These are phyloP conservation scores for Penicillium sp. DNA, from an alignment of 2,329 filamentous ascomycete genomes.

Conservation along the genomic window DNA sequence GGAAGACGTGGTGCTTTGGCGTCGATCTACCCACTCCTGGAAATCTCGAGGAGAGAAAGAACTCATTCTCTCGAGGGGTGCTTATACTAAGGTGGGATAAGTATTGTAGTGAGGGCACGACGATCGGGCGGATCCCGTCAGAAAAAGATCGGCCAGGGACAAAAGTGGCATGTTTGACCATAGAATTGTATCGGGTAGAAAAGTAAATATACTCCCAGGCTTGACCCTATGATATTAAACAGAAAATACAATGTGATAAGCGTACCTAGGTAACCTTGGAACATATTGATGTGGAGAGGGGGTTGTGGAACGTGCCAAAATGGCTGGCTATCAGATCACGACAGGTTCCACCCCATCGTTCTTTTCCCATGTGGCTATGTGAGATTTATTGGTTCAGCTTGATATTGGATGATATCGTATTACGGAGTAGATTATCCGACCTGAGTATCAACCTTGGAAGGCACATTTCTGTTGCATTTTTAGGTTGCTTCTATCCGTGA, in stretches of 20 bases:
- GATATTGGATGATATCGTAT: neutral
- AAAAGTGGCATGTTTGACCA: slow-evolving; percentile 1
- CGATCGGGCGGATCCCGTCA: slow-evolving; percentile 5
- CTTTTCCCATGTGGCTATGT: slow-evolving; percentile 21
- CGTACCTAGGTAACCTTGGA: neutral
- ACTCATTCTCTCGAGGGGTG: slow-evolving; percentile 16
- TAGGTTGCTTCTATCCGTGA: neutral
- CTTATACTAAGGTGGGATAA: slow-evolving; percentile 1
- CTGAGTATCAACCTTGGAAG: too few species aligned
- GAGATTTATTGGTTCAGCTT: neutral
- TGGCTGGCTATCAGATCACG: slow-evolving; percentile 22
- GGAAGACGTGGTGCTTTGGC: slow-evolving; percentile 28
- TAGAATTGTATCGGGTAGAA: neutral
- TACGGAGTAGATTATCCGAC: neutral
- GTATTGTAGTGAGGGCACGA: neutral
- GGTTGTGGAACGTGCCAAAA: slow-evolving; percentile 21
- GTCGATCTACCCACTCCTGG: slow-evolving; percentile 32
- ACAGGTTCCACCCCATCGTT: slow-evolving; percentile 10
- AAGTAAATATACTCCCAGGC: neutral
- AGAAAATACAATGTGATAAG: slow-evolving; percentile 11
- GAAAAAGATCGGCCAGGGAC: slow-evolving; percentile 9
- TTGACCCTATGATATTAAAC: slow-evolving; percentile 2
- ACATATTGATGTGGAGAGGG: neutral
- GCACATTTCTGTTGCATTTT: neutral
- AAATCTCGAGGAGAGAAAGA: slow-evolving; percentile 20